Evolutionary conservation across 176 grass and related monocot species (phyloP).

Genomic region (Otatea glauca): DNA sequence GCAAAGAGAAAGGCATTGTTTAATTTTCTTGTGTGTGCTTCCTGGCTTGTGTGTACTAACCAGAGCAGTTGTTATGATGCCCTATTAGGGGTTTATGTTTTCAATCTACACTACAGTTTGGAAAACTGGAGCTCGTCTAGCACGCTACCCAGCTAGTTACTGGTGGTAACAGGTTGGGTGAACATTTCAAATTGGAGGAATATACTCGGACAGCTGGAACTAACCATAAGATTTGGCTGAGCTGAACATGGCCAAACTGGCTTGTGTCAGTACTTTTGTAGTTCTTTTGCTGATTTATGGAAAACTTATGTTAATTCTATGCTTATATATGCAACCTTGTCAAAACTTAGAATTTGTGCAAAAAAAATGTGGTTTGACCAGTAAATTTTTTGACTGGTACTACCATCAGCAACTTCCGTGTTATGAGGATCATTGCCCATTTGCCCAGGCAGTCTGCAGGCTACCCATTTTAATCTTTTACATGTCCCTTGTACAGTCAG

Average conservation of each 20-base stretch:
- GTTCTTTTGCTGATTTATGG: neutral
- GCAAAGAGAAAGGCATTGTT: neutral
- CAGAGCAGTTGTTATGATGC: neutral
- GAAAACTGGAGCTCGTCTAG: neutral
- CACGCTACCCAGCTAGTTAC: neutral
- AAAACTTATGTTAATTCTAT: neutral
- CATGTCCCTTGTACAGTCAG: neutral
- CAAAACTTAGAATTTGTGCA: neutral
- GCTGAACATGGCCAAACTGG: neutral
- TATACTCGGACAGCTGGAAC: neutral
- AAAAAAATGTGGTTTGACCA: neutral
- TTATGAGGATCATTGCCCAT: neutral
- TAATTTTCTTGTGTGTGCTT: neutral
- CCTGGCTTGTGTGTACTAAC: neutral
- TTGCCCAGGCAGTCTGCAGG: neutral
- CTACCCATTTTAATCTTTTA: neutral
- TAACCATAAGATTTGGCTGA: neutral
- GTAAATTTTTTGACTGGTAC: neutral
- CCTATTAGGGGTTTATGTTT: neutral
- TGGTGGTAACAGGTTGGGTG: neutral
- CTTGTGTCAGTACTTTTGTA: conserved; percentile 1
- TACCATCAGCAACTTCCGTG: neutral
- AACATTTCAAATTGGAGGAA: conserved; percentile 2
- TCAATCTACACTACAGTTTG: neutral
- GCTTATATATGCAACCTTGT: neutral